Percentiles rank a stretch among this genome's conserved stretches.
phyloP scores from a whole-genome alignment of 208 protist species.

The Herpetomonas tarakana region DNA sequence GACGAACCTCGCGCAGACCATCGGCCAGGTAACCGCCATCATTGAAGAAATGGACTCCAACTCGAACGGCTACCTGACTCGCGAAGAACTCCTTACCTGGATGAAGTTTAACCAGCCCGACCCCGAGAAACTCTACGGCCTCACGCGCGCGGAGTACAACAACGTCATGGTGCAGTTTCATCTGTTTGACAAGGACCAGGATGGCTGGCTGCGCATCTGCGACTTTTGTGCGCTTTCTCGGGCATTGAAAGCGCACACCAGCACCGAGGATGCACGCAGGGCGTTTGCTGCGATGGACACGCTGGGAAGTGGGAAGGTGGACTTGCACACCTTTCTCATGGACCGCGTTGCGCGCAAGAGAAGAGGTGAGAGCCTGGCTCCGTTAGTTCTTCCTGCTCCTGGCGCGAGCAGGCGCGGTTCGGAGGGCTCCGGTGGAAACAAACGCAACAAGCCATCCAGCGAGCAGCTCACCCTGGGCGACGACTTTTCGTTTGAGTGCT shows the following conservation, averaged over 20 bases:
- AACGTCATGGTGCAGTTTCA: conserved; percentile 33
- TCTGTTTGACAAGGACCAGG: conserved; percentile 24
- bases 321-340: background rate
- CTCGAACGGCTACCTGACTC: conserved; percentile 23
- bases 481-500: too few species aligned
- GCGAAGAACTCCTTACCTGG: conserved; percentile 35
- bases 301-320: background rate
- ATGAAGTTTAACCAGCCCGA: conserved; percentile 21
- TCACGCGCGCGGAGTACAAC: conserved; percentile 27
- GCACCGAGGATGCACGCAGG: background rate
- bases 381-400: too few species aligned
- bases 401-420: too few species aligned
- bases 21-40: conserved; percentile 29
- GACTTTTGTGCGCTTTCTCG: conserved; percentile 16
- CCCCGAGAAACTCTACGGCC: conserved; percentile 25
- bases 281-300: background rate
- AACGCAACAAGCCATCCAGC: too few species aligned
- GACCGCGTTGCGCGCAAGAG: too few species aligned
- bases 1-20: conserved; percentile 37
- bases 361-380: too few species aligned
- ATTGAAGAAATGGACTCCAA: conserved; percentile 41
- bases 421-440: too few species aligned
- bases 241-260: background rate
- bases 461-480: too few species aligned
- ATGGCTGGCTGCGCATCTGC: conserved; percentile 21